phyloP scores from a whole-genome alignment of 306 rosid genomes.

The Quercus alba region DNA sequence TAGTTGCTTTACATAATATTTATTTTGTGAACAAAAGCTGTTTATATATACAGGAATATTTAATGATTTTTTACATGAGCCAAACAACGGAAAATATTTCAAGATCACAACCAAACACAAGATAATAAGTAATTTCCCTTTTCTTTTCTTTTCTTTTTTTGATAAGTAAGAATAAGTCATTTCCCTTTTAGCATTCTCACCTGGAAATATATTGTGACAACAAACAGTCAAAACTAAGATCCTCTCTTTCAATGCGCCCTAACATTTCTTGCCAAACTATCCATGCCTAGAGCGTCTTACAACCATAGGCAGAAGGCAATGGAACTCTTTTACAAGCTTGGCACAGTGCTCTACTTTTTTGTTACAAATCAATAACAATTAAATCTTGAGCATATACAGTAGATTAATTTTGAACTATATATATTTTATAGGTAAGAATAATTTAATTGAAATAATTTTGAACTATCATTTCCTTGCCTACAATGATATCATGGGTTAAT shows the following conservation, averaged over 20 bases:
- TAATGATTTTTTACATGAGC: too few relatives aligned
- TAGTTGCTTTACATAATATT: too few relatives aligned
- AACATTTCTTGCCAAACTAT: background rate
- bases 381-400: slow-evolving; percentile 26
- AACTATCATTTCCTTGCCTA: slow-evolving; percentile 17
- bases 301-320: background rate
- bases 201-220: too few relatives aligned
- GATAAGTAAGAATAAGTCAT: too few relatives aligned
- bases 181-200: too few relatives aligned
- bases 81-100: too few relatives aligned
- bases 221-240: background rate
- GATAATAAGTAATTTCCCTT: too few relatives aligned
- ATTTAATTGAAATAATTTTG: slow-evolving; percentile 1
- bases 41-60: too few relatives aligned
- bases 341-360: background rate
- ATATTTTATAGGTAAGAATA: too few relatives aligned
- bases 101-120: too few relatives aligned
- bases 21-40: too few relatives aligned
- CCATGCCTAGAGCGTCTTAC: background rate
- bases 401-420: slow-evolving; percentile 20
- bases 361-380: background rate
- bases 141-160: too few relatives aligned
- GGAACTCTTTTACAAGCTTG: background rate
- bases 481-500: slow-evolving; percentile 20
- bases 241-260: background rate